Percentiles rank a stretch among this genome's conserved stretches.
Evolutionary conservation across 805 yeast genomes (phyloP).

Genomic region (Sugiyamaella floridensis): DNA sequence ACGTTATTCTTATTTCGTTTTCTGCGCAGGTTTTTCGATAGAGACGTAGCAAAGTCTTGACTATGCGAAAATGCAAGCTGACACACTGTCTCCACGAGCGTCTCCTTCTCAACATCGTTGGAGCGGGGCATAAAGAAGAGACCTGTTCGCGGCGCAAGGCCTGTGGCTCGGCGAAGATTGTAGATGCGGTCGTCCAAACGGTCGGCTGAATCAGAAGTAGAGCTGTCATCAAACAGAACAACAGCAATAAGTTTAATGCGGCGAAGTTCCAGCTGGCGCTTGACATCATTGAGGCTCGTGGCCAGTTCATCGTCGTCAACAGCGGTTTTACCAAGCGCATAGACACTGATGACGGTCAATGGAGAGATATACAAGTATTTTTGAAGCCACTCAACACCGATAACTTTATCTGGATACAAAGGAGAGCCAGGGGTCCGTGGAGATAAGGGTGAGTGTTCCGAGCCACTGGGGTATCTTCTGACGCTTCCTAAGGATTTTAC

Average conservation of each 20-base stretch:
- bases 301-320: conserved; percentile 26
- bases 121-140: conserved; percentile 39
- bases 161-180: conserved; percentile 37
- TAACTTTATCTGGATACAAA: conserved; percentile 37
- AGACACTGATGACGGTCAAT: conserved; percentile 39
- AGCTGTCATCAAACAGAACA: conserved; percentile 14
- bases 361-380: conserved; percentile 47
- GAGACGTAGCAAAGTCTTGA: conserved; percentile 38
- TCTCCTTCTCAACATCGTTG: conserved; percentile 34
- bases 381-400: conserved; percentile 45
- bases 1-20: conserved; percentile 29
- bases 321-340: conserved; percentile 28
- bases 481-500: not conserved
- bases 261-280: conserved; percentile 11
- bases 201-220: conserved; percentile 12
- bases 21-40: conserved; percentile 38
- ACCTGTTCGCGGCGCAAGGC: conserved; percentile 40
- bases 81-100: conserved; percentile 35
- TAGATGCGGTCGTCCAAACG: conserved; percentile 29
- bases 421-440: conserved; percentile 39
- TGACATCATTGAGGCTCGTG: conserved; percentile 18
- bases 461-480: conserved; percentile 9
- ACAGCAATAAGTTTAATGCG: conserved; percentile 19
- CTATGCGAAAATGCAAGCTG: conserved; percentile 37
- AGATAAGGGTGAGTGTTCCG: conserved; percentile 34